These are phyloP conservation scores for Breviolum minutum DNA, from an alignment of 73 alveolate genomes.

Conservation along the genomic window DNA sequence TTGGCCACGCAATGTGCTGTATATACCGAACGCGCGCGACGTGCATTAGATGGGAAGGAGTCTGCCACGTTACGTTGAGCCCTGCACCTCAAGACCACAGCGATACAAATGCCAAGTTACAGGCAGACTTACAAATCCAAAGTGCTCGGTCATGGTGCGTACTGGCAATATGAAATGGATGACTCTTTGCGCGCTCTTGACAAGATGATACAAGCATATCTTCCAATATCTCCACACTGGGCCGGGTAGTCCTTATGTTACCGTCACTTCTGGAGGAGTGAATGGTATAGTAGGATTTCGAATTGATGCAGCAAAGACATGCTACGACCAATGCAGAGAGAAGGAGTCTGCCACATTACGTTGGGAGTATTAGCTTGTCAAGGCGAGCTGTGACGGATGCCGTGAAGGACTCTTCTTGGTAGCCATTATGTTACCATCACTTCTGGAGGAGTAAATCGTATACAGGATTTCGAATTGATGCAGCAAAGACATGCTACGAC, in stretches of 20 bases:
- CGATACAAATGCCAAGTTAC: background rate
- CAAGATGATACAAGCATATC: constrained; percentile 24
- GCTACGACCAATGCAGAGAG: too few relatives aligned
- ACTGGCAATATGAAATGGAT: constrained; percentile 48
- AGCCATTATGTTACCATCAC: background rate
- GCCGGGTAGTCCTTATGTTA: too few relatives aligned
- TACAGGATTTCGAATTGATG: background rate
- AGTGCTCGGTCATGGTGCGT: constrained; percentile 38
- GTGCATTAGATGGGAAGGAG: background rate
- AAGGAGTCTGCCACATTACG: too few relatives aligned
- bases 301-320: too few relatives aligned
- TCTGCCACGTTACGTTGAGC: background rate
- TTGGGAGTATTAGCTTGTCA: too few relatives aligned
- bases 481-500: background rate
- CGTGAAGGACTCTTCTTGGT: too few relatives aligned
- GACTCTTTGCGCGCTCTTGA: constrained; percentile 30
- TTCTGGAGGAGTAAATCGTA: background rate
- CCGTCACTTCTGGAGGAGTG: too few relatives aligned
- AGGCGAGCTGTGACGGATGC: too few relatives aligned
- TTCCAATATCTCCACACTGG: background rate
- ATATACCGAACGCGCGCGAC: background rate
- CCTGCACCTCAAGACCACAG: background rate
- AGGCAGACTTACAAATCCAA: constrained; percentile 11
- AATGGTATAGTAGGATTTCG: too few relatives aligned
- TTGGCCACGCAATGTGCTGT: background rate